Base-by-base conservation (phyloP, 1,284 basidiomycete species). In the Golubevia pallescens region DNA sequence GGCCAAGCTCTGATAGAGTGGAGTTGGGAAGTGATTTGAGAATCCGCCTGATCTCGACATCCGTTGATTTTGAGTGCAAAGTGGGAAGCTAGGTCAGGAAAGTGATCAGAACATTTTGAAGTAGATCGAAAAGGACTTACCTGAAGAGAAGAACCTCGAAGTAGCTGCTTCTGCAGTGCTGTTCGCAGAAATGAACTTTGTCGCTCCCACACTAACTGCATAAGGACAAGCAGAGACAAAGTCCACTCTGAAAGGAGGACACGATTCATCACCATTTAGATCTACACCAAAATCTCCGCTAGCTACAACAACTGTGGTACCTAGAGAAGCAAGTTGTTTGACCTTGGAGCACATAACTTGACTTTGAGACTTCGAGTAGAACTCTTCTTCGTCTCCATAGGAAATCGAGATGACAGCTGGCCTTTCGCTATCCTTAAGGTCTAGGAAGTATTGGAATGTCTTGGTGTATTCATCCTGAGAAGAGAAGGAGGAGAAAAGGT, bases 181-280 rank as follows among this genome's bases (percentile, higher is more conserved):
- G 19, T 4, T 6, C 19, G n/a, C 6, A 58, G 28, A 58, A 19
- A 23, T 7, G 21, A 19, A 61, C 24, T 62, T 23, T 28, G 65
- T 68, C 2, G 67, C 69, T 1, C 69, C 69, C 34, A 70, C 67
- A 13, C 65, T 63, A 7, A 65, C 34, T 19, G 69, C 51, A 57
- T 70, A 70, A 19, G 61, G 67, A 60, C 69, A 67, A 1, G 34
- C 34, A 38, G 34, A 38, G n/a, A 62, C 48, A 51, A 70, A 70
- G 3, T 38, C 34, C 34, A 38, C 34, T 38, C 34, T 38, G 34
- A 38, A 38, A 38, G 34, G 34, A 38, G 34, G 34, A 38, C 34
- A 38, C 5, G 34, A 5, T 10, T 38, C 34, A 38, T 38, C 34
- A 5, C 34, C 34, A 10, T 38, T 38, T 4, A 38, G 3, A 5